These are phyloP conservation scores for Teunomyces lycoperdinae DNA, from an alignment of 805 yeast genomes.

Conservation along the genomic window DNA sequence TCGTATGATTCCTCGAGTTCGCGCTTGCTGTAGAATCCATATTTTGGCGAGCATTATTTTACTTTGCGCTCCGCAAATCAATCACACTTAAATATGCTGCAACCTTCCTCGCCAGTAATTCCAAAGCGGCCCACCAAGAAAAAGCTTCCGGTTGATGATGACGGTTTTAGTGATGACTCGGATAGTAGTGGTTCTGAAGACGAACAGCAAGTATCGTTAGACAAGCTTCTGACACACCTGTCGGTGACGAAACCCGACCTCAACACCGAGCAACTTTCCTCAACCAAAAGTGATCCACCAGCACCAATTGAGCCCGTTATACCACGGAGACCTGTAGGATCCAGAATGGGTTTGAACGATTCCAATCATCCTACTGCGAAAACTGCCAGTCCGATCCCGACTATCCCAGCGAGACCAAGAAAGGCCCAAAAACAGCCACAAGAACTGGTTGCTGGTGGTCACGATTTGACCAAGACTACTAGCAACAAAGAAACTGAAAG, in stretches of 20 bases:
- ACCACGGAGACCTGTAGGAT: slow-evolving; percentile 13
- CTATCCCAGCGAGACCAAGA: slow-evolving; percentile 1
- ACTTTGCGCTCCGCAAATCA: not conserved
- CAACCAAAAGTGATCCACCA: not conserved
- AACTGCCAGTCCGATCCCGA: not conserved
- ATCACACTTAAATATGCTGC: not conserved
- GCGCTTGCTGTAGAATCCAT: not conserved
- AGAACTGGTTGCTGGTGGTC: not conserved
- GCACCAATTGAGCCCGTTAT: slow-evolving; percentile 2
- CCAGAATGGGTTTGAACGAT: not conserved
- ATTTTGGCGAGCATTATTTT: not conserved
- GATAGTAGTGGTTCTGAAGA: not conserved
- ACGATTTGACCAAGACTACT: not conserved
- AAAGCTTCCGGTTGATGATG: not conserved
- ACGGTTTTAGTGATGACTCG: not conserved
- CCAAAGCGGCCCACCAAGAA: not conserved
- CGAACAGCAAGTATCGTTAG: not conserved
- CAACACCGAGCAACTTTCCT: not conserved
- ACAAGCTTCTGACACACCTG: not conserved
- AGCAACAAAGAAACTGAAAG: not conserved
- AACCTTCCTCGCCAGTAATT: not conserved
- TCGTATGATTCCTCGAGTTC: not conserved
- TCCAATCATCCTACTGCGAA: not conserved
- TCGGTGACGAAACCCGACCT: not conserved
- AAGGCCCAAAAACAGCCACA: not conserved